Conservation (phyloP, 2,329 filamentous ascomycete genomes). For the Epichloe bromicola region DNA sequence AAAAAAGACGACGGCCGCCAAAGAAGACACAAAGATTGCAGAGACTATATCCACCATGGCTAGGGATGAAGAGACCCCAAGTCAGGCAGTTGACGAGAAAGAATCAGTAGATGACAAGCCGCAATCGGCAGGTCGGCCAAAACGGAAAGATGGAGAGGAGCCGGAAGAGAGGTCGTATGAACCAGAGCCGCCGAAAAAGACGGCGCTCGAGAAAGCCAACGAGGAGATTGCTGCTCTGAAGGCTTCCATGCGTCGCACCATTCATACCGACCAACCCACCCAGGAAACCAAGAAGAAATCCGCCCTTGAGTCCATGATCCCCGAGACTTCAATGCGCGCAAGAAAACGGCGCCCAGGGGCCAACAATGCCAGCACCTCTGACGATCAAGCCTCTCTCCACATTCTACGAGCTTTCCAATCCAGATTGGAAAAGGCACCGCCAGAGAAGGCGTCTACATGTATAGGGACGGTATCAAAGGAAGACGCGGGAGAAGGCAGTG, state of each 20-base stretch:
- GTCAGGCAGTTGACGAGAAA: background rate
- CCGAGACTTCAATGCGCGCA: constrained; percentile 54
- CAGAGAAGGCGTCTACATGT: constrained; percentile 24
- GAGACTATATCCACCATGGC: constrained; percentile 5
- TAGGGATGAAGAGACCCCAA: constrained; percentile 7
- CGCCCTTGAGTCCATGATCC: constrained; percentile 61
- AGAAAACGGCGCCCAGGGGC: constrained; percentile 54
- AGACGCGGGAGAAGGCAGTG: constrained; percentile 12
- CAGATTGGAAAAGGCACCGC: constrained; percentile 49
- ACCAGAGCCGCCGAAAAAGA: constrained; percentile 26
- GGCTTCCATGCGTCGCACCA: constrained; percentile 63
- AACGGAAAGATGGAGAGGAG: constrained; percentile 5
- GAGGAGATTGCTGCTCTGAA: constrained; percentile 72
- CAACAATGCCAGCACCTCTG: constrained; percentile 34
- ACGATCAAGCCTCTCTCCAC: constrained; percentile 53
- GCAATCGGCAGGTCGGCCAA: background rate
- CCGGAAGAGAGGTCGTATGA: constrained; percentile 13
- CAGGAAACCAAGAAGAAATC: constrained; percentile 48
- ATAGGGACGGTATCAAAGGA: constrained; percentile 26
- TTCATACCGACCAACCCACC: constrained; percentile 32
- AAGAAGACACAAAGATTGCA: constrained; percentile 16
- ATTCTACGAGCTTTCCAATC: constrained; percentile 69
- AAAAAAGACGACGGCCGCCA: constrained; percentile 17
- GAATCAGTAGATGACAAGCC: background rate
- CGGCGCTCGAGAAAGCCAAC: constrained; percentile 55